These are phyloP conservation scores for Prototheca wickerhamii DNA, from an alignment of 163 green algal genomes.

Conservation along the genomic window DNA sequence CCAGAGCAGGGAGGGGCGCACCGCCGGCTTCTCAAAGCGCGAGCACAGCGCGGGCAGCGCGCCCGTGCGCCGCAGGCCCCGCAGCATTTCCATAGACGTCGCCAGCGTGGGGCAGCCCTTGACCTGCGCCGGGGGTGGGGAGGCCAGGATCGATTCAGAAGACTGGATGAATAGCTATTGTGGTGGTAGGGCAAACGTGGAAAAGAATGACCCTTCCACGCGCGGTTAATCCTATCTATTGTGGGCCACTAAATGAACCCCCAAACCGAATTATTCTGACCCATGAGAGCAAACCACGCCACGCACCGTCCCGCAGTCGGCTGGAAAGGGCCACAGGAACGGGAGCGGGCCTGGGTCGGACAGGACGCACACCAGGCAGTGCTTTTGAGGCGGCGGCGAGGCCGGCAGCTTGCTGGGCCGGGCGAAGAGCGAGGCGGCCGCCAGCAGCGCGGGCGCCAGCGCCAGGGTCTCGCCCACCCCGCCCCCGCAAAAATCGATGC, in stretches of 20 bases:
- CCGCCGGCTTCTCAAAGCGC: neutral
- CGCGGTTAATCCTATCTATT: too few relatives aligned
- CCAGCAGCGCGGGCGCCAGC: neutral
- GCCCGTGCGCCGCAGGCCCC: neutral
- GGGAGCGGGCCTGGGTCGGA: neutral
- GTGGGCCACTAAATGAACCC: too few relatives aligned
- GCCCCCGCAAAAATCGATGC: slow-evolving; percentile 1
- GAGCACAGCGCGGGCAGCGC: neutral
- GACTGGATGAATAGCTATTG: too few relatives aligned
- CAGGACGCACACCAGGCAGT: neutral
- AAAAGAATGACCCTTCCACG: too few relatives aligned
- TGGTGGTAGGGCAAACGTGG: too few relatives aligned
- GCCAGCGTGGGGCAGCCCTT: neutral
- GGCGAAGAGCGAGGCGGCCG: neutral
- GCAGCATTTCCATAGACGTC: neutral
- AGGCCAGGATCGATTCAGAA: too few relatives aligned
- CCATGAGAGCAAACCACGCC: too few relatives aligned
- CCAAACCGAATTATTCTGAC: too few relatives aligned
- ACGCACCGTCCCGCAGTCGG: neutral
- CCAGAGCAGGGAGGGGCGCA: neutral
- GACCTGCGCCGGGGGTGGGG: neutral
- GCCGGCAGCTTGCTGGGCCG: neutral
- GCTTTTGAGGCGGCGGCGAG: neutral
- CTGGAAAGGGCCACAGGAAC: neutral
- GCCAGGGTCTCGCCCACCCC: neutral